These are phyloP conservation scores for Serendipita sp. DNA, from an alignment of 768 basidiomycete genomes.

Conservation along the genomic window DNA sequence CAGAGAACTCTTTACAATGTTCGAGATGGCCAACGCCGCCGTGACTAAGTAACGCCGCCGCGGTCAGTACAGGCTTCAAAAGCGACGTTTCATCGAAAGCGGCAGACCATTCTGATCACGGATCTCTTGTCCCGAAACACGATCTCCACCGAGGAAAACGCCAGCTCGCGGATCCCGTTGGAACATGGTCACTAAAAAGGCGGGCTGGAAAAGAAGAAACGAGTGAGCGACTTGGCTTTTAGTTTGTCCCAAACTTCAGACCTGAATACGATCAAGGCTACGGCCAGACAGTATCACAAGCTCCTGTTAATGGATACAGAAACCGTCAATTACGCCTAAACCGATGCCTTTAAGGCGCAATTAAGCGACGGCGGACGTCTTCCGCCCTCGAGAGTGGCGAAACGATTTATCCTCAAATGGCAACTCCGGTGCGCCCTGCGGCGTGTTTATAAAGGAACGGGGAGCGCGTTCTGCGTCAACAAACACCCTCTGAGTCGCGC, in stretches of 20 bases:
- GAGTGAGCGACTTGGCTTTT: not conserved
- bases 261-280: no score
- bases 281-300: no score
- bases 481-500: no score
- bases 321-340: no score
- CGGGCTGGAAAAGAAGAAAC: not conserved
- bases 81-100: slow-evolving; percentile 11
- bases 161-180: slow-evolving; percentile 86
- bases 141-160: slow-evolving; percentile 84
- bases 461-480: no score
- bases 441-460: no score
- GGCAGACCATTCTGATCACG: slow-evolving; percentile 83
- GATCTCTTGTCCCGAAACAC: slow-evolving; percentile 88
- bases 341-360: no score
- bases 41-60: slow-evolving; percentile 40
- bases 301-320: no score
- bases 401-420: no score
- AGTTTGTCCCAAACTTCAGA: not conserved
- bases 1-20: slow-evolving; percentile 89
- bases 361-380: no score
- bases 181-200: slow-evolving; percentile 37
- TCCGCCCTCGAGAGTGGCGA: no score
- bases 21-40: slow-evolving; percentile 91
- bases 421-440: no score
- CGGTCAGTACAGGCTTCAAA: not conserved